Conservation (phyloP, 2,329 filamentous ascomycete genomes). For the Pleoardoris graminearum region DNA sequence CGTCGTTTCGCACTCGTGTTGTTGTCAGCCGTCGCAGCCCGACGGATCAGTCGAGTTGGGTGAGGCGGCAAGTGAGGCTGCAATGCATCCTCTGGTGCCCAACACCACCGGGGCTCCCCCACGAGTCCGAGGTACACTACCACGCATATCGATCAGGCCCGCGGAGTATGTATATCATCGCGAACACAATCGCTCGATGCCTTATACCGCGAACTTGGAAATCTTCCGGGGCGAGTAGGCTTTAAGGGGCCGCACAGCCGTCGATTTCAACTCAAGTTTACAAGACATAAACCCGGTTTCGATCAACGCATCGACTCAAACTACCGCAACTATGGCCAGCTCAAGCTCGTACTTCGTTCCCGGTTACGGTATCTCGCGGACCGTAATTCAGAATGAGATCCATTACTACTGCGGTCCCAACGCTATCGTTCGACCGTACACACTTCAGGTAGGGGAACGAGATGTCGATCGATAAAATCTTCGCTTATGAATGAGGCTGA, state of each 20-base stretch:
- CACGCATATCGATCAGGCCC: neutral
- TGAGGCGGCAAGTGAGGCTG: conserved; percentile 12
- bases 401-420: conserved; percentile 49
- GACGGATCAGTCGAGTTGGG: neutral
- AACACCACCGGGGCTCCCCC: no score
- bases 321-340: conserved; percentile 24
- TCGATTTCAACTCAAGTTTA: neutral
- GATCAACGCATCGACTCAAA: neutral
- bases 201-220: neutral
- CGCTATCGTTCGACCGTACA: conserved; percentile 48
- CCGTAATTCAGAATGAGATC: conserved; percentile 51
- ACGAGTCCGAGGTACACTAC: neutral
- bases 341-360: conserved; percentile 49
- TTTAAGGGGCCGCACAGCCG: neutral
- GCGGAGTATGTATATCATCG: neutral
- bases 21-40: conserved; percentile 5
- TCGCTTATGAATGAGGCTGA: conserved; percentile 20
- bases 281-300: neutral
- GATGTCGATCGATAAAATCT: conserved; percentile 1
- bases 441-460: conserved; percentile 42
- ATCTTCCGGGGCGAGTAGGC: neutral
- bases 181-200: neutral
- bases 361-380: conserved; percentile 48
- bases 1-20: conserved; percentile 1
- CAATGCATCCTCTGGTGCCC: conserved; percentile 8